Conservation (phyloP, 148 eudicot genomes). For the Vaccinium vitisidaea region DNA sequence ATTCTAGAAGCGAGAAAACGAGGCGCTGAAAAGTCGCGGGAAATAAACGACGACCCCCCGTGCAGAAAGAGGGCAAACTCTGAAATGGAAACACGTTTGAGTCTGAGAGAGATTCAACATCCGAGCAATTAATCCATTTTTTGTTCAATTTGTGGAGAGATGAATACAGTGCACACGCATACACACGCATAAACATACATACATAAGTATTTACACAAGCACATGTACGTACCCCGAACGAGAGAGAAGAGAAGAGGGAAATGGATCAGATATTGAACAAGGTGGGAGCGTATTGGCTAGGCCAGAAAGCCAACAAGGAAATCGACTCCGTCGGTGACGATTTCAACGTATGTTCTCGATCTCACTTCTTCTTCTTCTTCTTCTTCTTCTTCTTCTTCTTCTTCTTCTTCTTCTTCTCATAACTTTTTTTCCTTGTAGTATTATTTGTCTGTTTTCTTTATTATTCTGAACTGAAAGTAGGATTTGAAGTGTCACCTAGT, state of each 20-base stretch:
- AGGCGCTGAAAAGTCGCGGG: constrained; percentile 8
- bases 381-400: neutral
- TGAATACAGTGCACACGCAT: too few species aligned
- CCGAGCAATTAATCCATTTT: too few species aligned
- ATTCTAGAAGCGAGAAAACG: neutral
- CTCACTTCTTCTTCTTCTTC: neutral
- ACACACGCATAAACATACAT: neutral
- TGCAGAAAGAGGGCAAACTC: neutral
- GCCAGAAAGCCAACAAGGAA: constrained; percentile 74
- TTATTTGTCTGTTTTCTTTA: neutral
- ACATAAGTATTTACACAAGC: neutral
- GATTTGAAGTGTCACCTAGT: neutral
- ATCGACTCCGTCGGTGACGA: constrained; percentile 70
- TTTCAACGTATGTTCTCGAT: constrained; percentile 47
- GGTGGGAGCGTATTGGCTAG: constrained; percentile 80
- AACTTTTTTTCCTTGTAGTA: too few species aligned
- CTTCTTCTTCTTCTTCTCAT: neutral
- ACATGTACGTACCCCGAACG: neutral
- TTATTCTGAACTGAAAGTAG: neutral
- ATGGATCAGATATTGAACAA: constrained; percentile 83
- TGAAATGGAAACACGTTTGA: too few species aligned
- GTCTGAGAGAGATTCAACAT: too few species aligned
- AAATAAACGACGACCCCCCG: neutral
- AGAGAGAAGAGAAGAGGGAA: neutral
- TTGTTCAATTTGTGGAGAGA: too few species aligned